These are phyloP conservation scores for Nakazawaea molendinolei DNA, from an alignment of 805 yeast genomes.

Conservation along the genomic window DNA sequence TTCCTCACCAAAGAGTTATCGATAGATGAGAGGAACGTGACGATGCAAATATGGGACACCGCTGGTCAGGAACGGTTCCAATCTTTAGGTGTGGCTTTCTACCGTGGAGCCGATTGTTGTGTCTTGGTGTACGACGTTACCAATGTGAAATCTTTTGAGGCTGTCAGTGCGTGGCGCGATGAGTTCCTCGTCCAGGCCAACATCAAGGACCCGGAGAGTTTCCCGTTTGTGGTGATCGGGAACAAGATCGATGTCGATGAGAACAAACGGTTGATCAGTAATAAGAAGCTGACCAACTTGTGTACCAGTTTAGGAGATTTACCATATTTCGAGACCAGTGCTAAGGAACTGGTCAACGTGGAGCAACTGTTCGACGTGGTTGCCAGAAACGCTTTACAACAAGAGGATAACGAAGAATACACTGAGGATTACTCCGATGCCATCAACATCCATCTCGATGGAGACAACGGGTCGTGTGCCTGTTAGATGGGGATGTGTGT, in stretches of 20 bases:
- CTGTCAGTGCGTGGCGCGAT: constrained; percentile 87
- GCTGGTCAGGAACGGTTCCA: constrained; percentile 99
- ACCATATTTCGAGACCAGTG: constrained; percentile 96
- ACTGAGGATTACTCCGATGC: constrained; percentile 95
- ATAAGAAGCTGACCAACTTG: constrained; percentile 41
- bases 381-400: constrained; percentile 92
- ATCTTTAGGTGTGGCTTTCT: constrained; percentile 92
- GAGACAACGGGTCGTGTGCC: constrained; percentile 68
- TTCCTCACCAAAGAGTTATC: constrained; percentile 85
- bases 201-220: constrained; percentile 87
- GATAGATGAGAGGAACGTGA: constrained; percentile 76
- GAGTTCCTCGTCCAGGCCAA: constrained; percentile 92
- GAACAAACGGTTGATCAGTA: constrained; percentile 64
- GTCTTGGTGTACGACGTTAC: constrained; percentile 94
- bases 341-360: constrained; percentile 92
- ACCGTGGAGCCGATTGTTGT: constrained; percentile 97
- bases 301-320: constrained; percentile 50
- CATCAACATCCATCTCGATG: constrained; percentile 87
- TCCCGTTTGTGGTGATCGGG: constrained; percentile 93
- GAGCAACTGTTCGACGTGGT: constrained; percentile 94
- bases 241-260: constrained; percentile 95
- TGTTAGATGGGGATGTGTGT: constrained; percentile 55
- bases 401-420: constrained; percentile 86
- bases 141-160: constrained; percentile 87
- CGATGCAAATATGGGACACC: constrained; percentile 94